Evolutionary conservation across 2,329 filamentous ascomycete species (phyloP), one percentile per base, ranked within the genome.

Genomic region (Botryotinia calthae): DNA sequence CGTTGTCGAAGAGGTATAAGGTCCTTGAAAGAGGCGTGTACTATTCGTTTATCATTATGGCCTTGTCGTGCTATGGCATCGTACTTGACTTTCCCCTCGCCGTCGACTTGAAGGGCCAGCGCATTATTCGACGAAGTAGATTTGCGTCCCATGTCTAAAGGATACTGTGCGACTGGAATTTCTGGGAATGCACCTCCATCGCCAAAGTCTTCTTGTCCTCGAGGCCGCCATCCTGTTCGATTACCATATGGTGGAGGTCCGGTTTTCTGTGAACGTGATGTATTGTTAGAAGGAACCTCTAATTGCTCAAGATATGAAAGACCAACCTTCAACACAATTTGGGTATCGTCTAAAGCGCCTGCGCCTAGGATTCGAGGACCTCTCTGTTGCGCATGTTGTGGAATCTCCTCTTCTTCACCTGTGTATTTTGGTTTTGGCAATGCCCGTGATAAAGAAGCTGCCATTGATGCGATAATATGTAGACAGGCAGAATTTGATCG

Each of bases 141-240:
- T 83, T 97, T 97, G 79, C 91, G 90, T 73, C 95, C 95, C 94
- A 98, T 98, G 74, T 97, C 93, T 68, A 97, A 88, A 18, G 96
- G 96, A 81, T 98, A 99, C 81, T 99, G 96, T 61, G 95, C 96
- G 70, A 98, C 90, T 22, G 93, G 91, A 42, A 98, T 91, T 83
- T 98, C 95, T 54, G 96, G 96, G 81, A 98, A 99, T 70, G 95
- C 94, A 79, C 96, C 96, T 76, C 96, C 96, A 85, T 98, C 95
- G 79, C 93, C 95, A 84, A 95, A 99, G 82, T 99, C 96, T 81
- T 98, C 95, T 76, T 92, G 89, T 58, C 87, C 87, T 79, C 95
- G 91, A 46, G 96, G 96, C 76, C 96, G 90, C 96, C 96, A 99
- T 88, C 93, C 93, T 81, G 89, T 84, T 79, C 96, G 91, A 81